Evolutionary conservation across 768 basidiomycete genomes (phyloP).

Genomic region (Trametes punicea): DNA sequence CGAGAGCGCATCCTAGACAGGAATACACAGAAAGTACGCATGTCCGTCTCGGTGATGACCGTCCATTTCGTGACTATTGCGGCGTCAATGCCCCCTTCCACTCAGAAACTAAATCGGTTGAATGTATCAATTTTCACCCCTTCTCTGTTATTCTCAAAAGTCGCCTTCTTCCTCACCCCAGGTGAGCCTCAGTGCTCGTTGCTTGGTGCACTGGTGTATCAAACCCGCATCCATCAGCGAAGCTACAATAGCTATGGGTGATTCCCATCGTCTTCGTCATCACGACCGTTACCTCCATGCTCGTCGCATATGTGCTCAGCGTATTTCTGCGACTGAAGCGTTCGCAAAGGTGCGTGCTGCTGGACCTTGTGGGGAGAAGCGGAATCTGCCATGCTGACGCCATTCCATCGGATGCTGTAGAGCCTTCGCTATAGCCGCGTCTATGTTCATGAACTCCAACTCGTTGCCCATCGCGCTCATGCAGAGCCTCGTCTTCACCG

Average conservation of each 20-base stretch:
- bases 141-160: slow-evolving; percentile 88
- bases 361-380: background rate
- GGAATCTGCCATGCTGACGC: background rate
- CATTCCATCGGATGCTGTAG: too few species aligned
- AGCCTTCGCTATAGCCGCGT: slow-evolving; percentile 74
- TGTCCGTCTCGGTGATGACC: background rate
- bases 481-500: slow-evolving; percentile 83
- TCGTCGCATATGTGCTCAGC: slow-evolving; percentile 61
- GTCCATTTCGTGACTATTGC: background rate
- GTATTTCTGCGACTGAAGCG: slow-evolving; percentile 61
- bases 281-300: slow-evolving; percentile 69
- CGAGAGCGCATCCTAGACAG: slow-evolving; percentile 81
- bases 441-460: slow-evolving; percentile 94
- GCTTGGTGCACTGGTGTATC: background rate
- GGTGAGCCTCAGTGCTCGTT: too few species aligned
- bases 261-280: slow-evolving; percentile 83
- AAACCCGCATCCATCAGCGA: slow-evolving; percentile 41
- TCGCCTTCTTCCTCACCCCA: slow-evolving; percentile 80
- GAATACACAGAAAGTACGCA: slow-evolving; percentile 75
- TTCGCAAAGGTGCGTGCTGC: slow-evolving; percentile 63
- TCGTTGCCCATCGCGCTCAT: slow-evolving; percentile 93
- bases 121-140: slow-evolving; percentile 91
- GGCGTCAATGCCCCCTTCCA: background rate
- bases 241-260: slow-evolving; percentile 79
- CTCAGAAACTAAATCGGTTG: slow-evolving; percentile 70